These are phyloP conservation scores for Ceraceosorus guamensis DNA, from an alignment of 1,284 basidiomycete genomes.

Conservation along the genomic window DNA sequence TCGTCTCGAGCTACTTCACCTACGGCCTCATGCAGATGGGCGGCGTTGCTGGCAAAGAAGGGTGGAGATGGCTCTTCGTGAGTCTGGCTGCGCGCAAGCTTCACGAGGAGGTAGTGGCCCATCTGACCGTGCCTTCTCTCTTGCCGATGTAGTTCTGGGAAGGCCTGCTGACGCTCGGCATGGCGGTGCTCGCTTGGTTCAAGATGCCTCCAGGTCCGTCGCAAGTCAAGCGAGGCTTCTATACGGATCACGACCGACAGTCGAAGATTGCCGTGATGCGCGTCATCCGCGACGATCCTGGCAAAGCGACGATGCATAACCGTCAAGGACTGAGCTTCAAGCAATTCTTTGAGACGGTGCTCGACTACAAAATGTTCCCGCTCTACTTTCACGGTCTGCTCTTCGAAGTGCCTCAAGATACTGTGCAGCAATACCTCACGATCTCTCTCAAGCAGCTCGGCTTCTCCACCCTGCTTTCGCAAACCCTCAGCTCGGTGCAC, in stretches of 20 bases:
- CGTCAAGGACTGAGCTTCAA: slow-evolving; percentile 54
- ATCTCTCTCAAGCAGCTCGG: slow-evolving; percentile 6
- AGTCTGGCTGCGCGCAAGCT: slow-evolving; percentile 43
- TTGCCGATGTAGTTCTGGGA: slow-evolving; percentile 50
- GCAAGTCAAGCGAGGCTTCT: slow-evolving; percentile 8
- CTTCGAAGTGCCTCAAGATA: slow-evolving; percentile 6
- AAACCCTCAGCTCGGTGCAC: slow-evolving; percentile 4
- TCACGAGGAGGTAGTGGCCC: slow-evolving; percentile 57
- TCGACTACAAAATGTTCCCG: slow-evolving; percentile 11
- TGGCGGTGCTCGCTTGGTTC: slow-evolving; percentile 62
- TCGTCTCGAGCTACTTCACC: slow-evolving; percentile 60
- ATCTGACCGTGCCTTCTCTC: slow-evolving; percentile 63
- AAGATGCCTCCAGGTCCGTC: slow-evolving; percentile 63
- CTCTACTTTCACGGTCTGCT: slow-evolving; percentile 8
- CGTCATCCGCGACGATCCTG: slow-evolving; percentile 62
- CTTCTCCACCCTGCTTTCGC: slow-evolving; percentile 6
- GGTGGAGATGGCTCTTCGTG: slow-evolving; percentile 36
- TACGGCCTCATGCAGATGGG: slow-evolving; percentile 61
- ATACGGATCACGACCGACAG: slow-evolving; percentile 5
- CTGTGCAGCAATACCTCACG: slow-evolving; percentile 10
- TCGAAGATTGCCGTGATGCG: slow-evolving; percentile 49
- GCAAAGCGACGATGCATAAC: slow-evolving; percentile 66
- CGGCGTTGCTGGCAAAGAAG: slow-evolving; percentile 56
- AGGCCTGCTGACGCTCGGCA: slow-evolving; percentile 45
- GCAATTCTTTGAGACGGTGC: slow-evolving; percentile 3